phyloP scores from a whole-genome alignment of 768 basidiomycete genomes.

The Termitomyces sp. region DNA sequence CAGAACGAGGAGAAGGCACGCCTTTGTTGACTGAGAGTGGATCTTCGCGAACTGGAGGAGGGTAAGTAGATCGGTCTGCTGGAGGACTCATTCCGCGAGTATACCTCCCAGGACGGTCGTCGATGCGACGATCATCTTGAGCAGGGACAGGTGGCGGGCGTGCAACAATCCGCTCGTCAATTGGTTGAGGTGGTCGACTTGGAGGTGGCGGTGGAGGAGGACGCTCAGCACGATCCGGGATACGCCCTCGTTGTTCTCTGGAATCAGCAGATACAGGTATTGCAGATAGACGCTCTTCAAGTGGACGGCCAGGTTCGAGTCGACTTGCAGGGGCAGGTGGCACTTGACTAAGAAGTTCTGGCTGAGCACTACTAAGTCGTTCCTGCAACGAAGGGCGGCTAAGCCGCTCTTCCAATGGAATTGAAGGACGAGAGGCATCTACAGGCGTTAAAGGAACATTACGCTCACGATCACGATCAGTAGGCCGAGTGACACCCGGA shows the following conservation, averaged over 20 bases:
- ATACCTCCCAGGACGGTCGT: conserved; percentile 19
- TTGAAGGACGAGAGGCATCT: conserved; percentile 14
- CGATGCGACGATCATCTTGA: conserved; percentile 18
- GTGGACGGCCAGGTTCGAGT: conserved; percentile 17
- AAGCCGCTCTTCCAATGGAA: conserved; percentile 34
- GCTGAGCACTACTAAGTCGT: conserved; percentile 25
- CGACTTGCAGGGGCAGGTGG: conserved; percentile 8
- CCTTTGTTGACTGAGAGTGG: conserved; percentile 22
- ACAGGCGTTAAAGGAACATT: conserved; percentile 7
- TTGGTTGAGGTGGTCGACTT: conserved; percentile 9
- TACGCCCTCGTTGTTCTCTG: conserved; percentile 15
- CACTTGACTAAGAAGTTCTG: conserved; percentile 9
- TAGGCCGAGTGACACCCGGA: conserved; percentile 15
- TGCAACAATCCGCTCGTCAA: conserved; percentile 7
- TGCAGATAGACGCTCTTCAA: conserved; percentile 37
- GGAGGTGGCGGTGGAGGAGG: conserved; percentile 13
- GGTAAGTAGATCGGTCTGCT: conserved; percentile 13
- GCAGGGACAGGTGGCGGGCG: not conserved
- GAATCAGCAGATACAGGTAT: conserved; percentile 17
- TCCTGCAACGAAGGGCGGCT: conserved; percentile 31
- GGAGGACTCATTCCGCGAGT: conserved; percentile 11
- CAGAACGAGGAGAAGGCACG: conserved; percentile 20
- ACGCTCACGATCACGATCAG: conserved; percentile 7
- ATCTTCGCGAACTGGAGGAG: conserved; percentile 26
- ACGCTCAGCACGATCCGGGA: conserved; percentile 12